Conservation (phyloP, 2,329 filamentous ascomycete species). For the Dissoconium aciculare region DNA sequence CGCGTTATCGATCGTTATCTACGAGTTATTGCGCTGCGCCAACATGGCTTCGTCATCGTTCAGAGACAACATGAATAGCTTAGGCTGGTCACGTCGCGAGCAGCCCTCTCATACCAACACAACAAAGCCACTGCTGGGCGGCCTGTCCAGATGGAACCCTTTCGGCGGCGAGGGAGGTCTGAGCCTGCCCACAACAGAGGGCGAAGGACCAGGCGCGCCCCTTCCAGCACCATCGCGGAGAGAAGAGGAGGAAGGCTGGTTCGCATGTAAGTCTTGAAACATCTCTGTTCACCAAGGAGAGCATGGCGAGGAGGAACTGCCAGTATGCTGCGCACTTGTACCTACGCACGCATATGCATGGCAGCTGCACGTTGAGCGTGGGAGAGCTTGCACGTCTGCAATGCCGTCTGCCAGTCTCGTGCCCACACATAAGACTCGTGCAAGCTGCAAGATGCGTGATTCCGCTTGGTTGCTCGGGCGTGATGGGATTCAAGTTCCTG, state of each 20-base stretch:
- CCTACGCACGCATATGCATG: slow-evolving; percentile 2
- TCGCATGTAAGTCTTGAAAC: slow-evolving; percentile 61
- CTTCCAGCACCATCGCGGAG: slow-evolving; percentile 69
- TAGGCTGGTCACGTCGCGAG: slow-evolving; percentile 85
- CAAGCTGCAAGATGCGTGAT: too few species aligned
- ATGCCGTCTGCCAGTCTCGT: too few species aligned
- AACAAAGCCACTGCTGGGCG: slow-evolving; percentile 59
- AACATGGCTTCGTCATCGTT: slow-evolving; percentile 78
- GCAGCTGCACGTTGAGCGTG: too few species aligned
- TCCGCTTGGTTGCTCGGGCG: too few species aligned
- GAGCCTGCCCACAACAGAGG: slow-evolving; percentile 69
- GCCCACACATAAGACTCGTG: too few species aligned
- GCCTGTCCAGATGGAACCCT: slow-evolving; percentile 72
- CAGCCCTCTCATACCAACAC: slow-evolving; percentile 61
- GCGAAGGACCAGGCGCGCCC: slow-evolving; percentile 61
- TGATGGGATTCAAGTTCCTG: slow-evolving; percentile 18
- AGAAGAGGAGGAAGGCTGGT: slow-evolving; percentile 91
- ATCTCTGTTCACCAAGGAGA: too few species aligned
- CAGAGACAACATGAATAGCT: slow-evolving; percentile 81
- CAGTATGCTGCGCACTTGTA: slow-evolving; percentile 3
- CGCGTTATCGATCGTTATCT: too few species aligned
- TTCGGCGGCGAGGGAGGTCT: slow-evolving; percentile 80
- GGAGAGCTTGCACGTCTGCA: too few species aligned
- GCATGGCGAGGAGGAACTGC: too few species aligned
- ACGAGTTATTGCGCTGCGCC: too few species aligned